Percentiles rank a stretch among this genome's conserved stretches.
Evolutionary conservation across 108 stramenopile genomes (phyloP).

Genomic region (Nitzschia sp.): DNA sequence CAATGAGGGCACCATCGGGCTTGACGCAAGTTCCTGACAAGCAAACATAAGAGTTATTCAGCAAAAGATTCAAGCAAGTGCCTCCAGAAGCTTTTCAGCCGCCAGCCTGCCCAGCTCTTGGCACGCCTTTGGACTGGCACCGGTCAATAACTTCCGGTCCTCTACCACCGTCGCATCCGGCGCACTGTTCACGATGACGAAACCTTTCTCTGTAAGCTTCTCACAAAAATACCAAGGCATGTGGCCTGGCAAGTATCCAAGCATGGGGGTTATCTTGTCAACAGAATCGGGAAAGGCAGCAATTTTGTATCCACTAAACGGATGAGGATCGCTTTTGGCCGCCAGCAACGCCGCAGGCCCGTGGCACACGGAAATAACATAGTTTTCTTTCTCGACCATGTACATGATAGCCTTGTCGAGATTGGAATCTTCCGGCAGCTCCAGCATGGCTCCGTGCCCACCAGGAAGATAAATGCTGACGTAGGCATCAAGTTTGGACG

Average conservation of each 20-base stretch:
- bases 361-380: conserved; percentile 28
- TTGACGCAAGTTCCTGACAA: too few relatives aligned
- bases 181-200: conserved; percentile 13
- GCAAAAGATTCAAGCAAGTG: not conserved
- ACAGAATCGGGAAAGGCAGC: conserved; percentile 28
- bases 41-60: too few relatives aligned
- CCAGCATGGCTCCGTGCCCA: conserved; percentile 40
- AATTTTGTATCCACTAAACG: conserved; percentile 24
- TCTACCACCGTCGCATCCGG: conserved; percentile 8
- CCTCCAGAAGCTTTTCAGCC: conserved; percentile 20
- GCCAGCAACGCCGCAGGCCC: conserved; percentile 34
- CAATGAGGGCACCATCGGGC: too few relatives aligned
- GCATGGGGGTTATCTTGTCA: conserved; percentile 17
- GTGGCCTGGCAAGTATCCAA: conserved; percentile 32
- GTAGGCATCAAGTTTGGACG: conserved; percentile 5
- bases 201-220: conserved; percentile 9
- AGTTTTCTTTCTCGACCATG: conserved; percentile 13
- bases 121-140: conserved; percentile 28
- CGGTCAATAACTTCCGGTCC: conserved; percentile 34
- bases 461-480: conserved; percentile 29
- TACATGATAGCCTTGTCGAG: conserved; percentile 17
- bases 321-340: not conserved
- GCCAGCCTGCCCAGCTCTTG: conserved; percentile 24
- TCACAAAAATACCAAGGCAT: conserved; percentile 34
- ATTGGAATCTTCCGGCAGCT: conserved; percentile 23